Evolutionary conservation across 1,284 basidiomycete species (phyloP), one percentile per base, ranked within the genome.

Genomic region (Polyporus tsugae): DNA sequence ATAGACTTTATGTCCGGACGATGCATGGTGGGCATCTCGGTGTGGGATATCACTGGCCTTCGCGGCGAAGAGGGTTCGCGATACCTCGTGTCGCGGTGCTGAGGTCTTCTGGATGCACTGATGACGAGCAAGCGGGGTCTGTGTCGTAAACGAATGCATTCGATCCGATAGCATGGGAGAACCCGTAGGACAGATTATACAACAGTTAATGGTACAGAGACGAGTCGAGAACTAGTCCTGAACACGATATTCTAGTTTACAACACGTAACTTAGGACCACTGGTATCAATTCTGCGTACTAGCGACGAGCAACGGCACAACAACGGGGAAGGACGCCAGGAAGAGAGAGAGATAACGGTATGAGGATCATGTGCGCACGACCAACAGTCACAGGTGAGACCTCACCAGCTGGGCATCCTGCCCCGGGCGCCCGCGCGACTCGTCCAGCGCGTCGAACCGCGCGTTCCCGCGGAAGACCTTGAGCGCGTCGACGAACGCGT

Each of bases 401-500:
- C 75, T 74, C 69, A 73, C 73, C 72, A 73, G 68, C 72, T 74
- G 63, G 10, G 67, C 35, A 38, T 69, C 63, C 22, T 64, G 63
- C 49, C 57, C 63, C 49, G 52, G 49, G 36, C 61, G 49, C 29
- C 64, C 70, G 58, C 69, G 70, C 41, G 58, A 33, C 63, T 25
- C 35, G 38, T 66, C 72, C 60, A 69, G 55, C 65, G 65, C 65
- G 39, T 72, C 70, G 29, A 72, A 62, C 49, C 61, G 63, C 52
- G 70, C 73, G 63, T 73, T 64, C 19, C 76, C 76, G 19, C 66
- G 69, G 69, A 70, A 76, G 42, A 68, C 68, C 69, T 69, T 62
- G 49, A 75, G 66, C 6, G 55, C 58, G 36, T 64, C 65, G 44
- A 81, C 74, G 67, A 79, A 83, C 15, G 70, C 68, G 3, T 72